Evolutionary conservation across 1,284 basidiomycete species (phyloP).

Genomic region (Porogramme epimiltina): DNA sequence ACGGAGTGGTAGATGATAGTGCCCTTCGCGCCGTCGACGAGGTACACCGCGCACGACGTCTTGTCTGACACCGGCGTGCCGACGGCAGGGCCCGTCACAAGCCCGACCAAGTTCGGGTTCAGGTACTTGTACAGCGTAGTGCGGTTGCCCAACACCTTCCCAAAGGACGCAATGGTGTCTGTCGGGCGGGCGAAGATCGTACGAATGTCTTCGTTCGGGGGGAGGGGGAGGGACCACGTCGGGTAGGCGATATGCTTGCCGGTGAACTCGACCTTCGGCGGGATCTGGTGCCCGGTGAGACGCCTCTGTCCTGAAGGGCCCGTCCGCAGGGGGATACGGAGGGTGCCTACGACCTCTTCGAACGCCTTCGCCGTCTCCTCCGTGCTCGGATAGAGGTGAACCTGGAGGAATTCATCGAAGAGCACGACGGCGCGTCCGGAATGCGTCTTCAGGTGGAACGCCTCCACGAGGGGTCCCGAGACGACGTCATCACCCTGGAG

Average conservation of each 20-base stretch:
- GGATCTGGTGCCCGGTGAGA: conserved; percentile 59
- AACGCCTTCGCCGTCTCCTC: conserved; percentile 44
- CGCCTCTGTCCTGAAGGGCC: conserved; percentile 42
- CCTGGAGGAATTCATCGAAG: conserved; percentile 70
- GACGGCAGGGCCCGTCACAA: conserved; percentile 54
- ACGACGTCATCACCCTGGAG: conserved; percentile 64
- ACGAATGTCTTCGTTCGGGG: conserved; percentile 53
- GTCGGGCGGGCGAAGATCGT: conserved; percentile 47
- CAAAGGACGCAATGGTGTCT: conserved; percentile 73
- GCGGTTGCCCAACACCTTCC: conserved; percentile 86
- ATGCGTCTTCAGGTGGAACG: conserved; percentile 50
- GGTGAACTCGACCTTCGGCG: conserved; percentile 43
- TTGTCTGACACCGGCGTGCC: conserved; percentile 17
- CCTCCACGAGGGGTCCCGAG: conserved; percentile 57
- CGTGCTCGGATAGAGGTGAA: conserved; percentile 68
- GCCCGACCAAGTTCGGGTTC: conserved; percentile 77
- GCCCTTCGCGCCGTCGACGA: conserved; percentile 83
- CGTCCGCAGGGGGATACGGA: conserved; percentile 60
- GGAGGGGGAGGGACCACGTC: conserved; percentile 68
- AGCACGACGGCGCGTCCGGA: conserved; percentile 55
- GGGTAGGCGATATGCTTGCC: conserved; percentile 54
- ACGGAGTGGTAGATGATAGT: conserved; percentile 67
- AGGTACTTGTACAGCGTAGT: conserved; percentile 94
- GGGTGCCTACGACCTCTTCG: conserved; percentile 38
- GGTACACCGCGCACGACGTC: conserved; percentile 63